Percentiles rank a stretch among this genome's conserved stretches.
Evolutionary conservation across 345 rosid species (phyloP).

Genomic region (Brassica carinata): DNA sequence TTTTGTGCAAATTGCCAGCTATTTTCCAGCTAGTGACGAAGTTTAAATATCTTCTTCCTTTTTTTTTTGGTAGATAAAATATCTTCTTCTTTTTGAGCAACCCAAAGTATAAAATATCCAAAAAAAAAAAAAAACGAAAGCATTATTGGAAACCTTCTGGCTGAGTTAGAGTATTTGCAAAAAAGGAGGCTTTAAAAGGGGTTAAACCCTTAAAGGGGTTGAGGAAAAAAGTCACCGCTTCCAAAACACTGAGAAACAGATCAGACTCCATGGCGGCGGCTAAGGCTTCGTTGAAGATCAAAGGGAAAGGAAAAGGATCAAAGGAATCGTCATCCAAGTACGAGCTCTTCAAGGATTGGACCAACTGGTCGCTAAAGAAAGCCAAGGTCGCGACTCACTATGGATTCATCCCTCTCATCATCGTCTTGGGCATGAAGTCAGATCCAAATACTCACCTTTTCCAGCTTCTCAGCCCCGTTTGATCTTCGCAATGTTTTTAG

Average conservation of each 20-base stretch:
- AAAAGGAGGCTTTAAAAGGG: background rate
- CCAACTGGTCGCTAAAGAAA: constrained; percentile 76
- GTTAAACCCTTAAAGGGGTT: constrained; percentile 29
- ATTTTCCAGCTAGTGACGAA: constrained; percentile 22
- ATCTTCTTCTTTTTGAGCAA: no score
- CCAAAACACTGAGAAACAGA: background rate
- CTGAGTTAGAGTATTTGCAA: background rate
- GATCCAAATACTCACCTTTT: constrained; percentile 86
- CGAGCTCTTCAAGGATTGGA: constrained; percentile 76
- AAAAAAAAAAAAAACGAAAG: background rate
- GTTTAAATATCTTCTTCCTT: background rate
- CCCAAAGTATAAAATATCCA: background rate
- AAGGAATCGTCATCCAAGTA: constrained; percentile 44
- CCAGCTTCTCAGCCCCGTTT: constrained; percentile 81
- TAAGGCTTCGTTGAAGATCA: constrained; percentile 49
- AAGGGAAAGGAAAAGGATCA: constrained; percentile 55
- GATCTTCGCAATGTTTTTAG: constrained; percentile 12
- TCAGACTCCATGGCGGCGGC: constrained; percentile 56
- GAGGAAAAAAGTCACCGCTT: background rate
- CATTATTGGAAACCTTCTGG: background rate
- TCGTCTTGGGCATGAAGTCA: constrained; percentile 90
- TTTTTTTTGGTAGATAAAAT: no score
- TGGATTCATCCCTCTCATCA: constrained; percentile 85
- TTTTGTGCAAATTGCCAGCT: constrained; percentile 20
- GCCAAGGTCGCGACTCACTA: constrained; percentile 85